Conservation (phyloP, 768 basidiomycete species). For the Paxillus involutus region DNA sequence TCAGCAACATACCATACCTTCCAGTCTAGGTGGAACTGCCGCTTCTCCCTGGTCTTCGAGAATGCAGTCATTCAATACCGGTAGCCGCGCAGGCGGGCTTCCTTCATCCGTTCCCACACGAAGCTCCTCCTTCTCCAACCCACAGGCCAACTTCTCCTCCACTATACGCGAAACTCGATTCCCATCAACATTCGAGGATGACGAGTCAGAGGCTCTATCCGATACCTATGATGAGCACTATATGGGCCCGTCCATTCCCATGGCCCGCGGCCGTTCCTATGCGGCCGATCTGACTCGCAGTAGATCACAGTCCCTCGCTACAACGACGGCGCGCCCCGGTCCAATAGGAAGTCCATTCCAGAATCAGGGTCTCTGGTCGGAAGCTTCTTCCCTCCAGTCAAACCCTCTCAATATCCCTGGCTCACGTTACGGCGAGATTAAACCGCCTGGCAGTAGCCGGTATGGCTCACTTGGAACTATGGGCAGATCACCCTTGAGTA, state of each 20-base stretch:
- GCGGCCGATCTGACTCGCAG: constrained; percentile 67
- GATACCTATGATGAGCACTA: constrained; percentile 64
- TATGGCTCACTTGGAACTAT: constrained; percentile 61
- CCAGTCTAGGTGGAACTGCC: constrained; percentile 39
- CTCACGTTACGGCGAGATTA: constrained; percentile 58
- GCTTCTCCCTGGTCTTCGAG: constrained; percentile 43
- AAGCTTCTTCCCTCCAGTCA: constrained; percentile 45
- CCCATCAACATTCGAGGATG: constrained; percentile 79
- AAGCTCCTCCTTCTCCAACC: constrained; percentile 66
- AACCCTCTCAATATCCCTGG: constrained; percentile 58
- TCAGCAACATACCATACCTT: constrained; percentile 49
- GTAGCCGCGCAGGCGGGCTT: constrained; percentile 29
- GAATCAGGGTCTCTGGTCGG: constrained; percentile 53
- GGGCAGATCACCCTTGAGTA: constrained; percentile 56
- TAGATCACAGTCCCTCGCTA: constrained; percentile 74
- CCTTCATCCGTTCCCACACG: constrained; percentile 63
- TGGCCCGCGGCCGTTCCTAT: constrained; percentile 56
- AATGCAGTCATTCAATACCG: constrained; percentile 44
- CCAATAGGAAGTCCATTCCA: constrained; percentile 50
- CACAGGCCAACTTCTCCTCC: constrained; percentile 57
- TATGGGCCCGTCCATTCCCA: constrained; percentile 41
- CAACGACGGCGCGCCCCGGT: constrained; percentile 48
- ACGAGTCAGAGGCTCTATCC: constrained; percentile 65
- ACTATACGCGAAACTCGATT: constrained; percentile 69
- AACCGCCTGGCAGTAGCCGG: constrained; percentile 60